Evolutionary conservation across 2,329 filamentous ascomycete genomes (phyloP).

Genomic region (Plenodomus biglobosus): DNA sequence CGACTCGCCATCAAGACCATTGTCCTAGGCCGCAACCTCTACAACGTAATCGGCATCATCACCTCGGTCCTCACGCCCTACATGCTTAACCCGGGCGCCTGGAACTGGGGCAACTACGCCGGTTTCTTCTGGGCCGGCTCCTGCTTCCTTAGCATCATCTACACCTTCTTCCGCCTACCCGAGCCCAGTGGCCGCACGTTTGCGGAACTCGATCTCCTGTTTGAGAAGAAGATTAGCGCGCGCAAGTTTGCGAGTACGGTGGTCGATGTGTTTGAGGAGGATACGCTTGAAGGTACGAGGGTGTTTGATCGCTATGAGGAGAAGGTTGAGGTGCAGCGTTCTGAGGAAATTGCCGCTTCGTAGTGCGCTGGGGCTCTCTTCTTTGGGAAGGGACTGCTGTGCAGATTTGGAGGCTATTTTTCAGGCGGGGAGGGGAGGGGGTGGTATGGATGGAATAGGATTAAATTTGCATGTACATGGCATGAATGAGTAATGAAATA

Average conservation of each 20-base stretch:
- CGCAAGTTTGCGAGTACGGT: constrained; percentile 67
- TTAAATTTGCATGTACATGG: too few relatives aligned
- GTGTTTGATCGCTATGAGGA: constrained; percentile 41
- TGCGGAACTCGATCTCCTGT: constrained; percentile 82
- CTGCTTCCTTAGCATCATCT: constrained; percentile 78
- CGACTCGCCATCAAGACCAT: constrained; percentile 90
- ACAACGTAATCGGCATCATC: constrained; percentile 79
- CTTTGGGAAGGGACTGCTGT: too few relatives aligned
- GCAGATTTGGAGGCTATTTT: too few relatives aligned
- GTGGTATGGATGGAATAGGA: too few relatives aligned
- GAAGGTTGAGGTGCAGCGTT: constrained; percentile 21
- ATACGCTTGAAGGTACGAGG: constrained; percentile 27
- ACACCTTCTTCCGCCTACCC: constrained; percentile 78
- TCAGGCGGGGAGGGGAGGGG: too few relatives aligned
- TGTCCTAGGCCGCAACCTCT: constrained; percentile 76
- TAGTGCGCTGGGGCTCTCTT: background rate
- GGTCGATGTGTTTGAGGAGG: constrained; percentile 56
- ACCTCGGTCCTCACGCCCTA: constrained; percentile 83
- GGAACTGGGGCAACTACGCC: constrained; percentile 85
- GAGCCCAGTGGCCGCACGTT: constrained; percentile 80
- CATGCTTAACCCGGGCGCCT: constrained; percentile 85
- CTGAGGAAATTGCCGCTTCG: background rate
- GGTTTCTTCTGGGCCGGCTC: constrained; percentile 88
- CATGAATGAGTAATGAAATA: too few relatives aligned
- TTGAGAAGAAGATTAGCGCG: constrained; percentile 71